Conservation (phyloP, 1,139 yeast species). For the Yamadazyma triangularis region DNA sequence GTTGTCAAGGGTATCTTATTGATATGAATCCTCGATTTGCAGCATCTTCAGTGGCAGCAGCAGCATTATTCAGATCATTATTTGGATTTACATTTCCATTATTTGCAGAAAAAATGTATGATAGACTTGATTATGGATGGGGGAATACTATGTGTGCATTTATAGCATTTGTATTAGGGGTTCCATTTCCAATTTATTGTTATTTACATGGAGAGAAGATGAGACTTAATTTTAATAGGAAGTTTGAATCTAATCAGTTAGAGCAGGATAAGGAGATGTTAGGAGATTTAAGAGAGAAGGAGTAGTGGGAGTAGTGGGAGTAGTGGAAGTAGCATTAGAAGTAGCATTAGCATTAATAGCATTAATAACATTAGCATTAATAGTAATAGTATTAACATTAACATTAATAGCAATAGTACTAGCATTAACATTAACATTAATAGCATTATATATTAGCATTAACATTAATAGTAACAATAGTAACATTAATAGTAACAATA, state of each 20-base stretch:
- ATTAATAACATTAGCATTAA: no score
- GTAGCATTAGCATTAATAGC: no score
- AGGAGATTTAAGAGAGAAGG: slow-evolving; percentile 23
- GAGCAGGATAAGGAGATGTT: slow-evolving; percentile 29
- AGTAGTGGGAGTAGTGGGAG: no score
- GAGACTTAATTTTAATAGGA: slow-evolving; percentile 31
- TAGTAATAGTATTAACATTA: no score
- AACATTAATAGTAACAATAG: no score
- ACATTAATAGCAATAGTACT: no score
- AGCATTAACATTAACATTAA: no score
- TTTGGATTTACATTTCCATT: slow-evolving; percentile 43
- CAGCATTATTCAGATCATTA: slow-evolving; percentile 41
- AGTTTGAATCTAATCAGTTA: slow-evolving; percentile 29
- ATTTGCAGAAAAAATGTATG: slow-evolving; percentile 39
- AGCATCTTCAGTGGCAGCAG: slow-evolving; percentile 45
- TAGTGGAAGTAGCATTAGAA: no score
- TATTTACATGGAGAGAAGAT: slow-evolving; percentile 37
- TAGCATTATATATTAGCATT: no score
- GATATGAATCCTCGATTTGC: slow-evolving; percentile 44
- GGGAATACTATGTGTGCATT: slow-evolving; percentile 43
- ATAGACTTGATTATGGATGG: slow-evolving; percentile 40
- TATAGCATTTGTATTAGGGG: slow-evolving; percentile 34
- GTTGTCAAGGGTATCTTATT: slow-evolving; percentile 40
- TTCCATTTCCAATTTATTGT: slow-evolving; percentile 43
- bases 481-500: no score